Percentiles rank a stretch among this genome's conserved stretches.
phyloP scores from a whole-genome alignment of 441 rosid genomes.

The Erysimum cheiri region DNA sequence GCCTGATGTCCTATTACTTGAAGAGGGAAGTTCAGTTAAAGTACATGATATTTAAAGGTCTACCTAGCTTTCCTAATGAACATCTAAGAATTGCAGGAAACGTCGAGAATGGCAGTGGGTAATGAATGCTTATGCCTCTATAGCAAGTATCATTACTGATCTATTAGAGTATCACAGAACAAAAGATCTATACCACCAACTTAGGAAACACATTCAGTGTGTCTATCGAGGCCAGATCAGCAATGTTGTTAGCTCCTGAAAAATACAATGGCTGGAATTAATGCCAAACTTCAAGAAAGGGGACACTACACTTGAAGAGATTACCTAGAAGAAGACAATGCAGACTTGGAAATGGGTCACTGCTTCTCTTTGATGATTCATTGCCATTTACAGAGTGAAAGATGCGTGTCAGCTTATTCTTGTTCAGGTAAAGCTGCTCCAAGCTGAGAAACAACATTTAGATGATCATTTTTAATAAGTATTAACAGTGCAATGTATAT shows the following conservation, averaged over 20 bases:
- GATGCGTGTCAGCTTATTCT: conserved; percentile 67
- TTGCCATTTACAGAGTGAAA: conserved; percentile 54
- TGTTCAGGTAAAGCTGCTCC: conserved; percentile 87
- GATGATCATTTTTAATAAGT: conserved; percentile 12
- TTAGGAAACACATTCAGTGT: conserved; percentile 69
- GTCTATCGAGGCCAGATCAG: conserved; percentile 70
- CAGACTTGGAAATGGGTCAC: conserved; percentile 65
- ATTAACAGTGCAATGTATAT: neutral
- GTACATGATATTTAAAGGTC: neutral
- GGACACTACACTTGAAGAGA: conserved; percentile 18
- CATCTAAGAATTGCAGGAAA: conserved; percentile 21
- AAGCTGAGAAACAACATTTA: conserved; percentile 58
- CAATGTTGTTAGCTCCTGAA: conserved; percentile 73
- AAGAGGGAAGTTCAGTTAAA: conserved; percentile 30
- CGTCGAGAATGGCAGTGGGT: conserved; percentile 1
- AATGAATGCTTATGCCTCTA: conserved; percentile 14
- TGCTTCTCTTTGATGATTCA: conserved; percentile 48
- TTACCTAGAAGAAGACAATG: conserved; percentile 88
- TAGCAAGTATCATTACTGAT: neutral
- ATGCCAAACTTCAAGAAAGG: conserved; percentile 31
- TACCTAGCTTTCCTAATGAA: conserved; percentile 17
- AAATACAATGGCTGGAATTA: conserved; percentile 27
- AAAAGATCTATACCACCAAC: conserved; percentile 63
- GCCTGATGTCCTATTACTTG: conserved; percentile 76
- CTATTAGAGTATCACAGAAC: conserved; percentile 24